Conservation (phyloP, 805 yeast species). For the Saturnispora gosingensis region DNA sequence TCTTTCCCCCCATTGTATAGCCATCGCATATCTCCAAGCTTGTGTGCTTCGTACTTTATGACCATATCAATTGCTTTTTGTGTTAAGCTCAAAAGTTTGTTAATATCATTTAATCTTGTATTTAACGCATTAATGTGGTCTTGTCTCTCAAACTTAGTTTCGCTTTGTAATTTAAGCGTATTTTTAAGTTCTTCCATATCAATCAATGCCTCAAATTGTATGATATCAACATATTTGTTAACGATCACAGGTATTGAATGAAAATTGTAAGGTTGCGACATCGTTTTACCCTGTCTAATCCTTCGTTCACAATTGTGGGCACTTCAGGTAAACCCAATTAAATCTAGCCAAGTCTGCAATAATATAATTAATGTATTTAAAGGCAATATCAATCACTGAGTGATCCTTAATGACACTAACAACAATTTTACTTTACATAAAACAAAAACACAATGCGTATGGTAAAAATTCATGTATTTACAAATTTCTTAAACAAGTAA, state of each 20-base stretch:
- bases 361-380: not conserved
- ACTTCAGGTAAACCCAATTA: not conserved
- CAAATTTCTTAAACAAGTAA: constrained; percentile 58
- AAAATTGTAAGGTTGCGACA: constrained; percentile 21
- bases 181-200: not conserved
- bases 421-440: not conserved
- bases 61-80: not conserved
- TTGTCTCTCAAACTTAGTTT: not conserved
- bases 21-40: constrained; percentile 18
- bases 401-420: not conserved
- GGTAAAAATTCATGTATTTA: constrained; percentile 41
- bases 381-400: not conserved
- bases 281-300: not conserved
- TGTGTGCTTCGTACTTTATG: not conserved
- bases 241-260: constrained; percentile 3
- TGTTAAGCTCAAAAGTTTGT: not conserved
- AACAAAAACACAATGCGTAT: not conserved
- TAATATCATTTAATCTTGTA: not conserved
- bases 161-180: not conserved
- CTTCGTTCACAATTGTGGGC: not conserved
- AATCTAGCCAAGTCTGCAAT: not conserved
- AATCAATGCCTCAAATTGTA: not conserved
- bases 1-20: constrained; percentile 27
- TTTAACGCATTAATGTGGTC: not conserved
- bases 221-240: constrained; percentile 2